phyloP scores from a whole-genome alignment of 352 stramenopile genomes.

The Thraustochytrium sp. region DNA sequence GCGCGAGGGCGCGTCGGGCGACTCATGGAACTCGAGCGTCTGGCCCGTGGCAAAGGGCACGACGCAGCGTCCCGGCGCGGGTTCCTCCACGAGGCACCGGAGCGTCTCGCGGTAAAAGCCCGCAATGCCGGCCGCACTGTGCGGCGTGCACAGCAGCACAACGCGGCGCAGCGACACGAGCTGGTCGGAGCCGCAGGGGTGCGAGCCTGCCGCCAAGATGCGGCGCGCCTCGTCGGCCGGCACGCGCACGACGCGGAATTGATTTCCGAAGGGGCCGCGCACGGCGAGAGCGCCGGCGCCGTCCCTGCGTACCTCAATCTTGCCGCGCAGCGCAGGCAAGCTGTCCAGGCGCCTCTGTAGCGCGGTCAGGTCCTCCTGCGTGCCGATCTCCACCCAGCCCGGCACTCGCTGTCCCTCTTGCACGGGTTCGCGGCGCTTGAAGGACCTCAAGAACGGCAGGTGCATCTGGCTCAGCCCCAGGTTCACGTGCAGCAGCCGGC shows the following conservation, averaged over 20 bases:
- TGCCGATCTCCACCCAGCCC: not conserved
- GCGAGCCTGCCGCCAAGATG: not conserved
- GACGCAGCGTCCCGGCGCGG: not conserved
- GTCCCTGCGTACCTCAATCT: not conserved
- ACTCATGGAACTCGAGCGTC: not conserved
- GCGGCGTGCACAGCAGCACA: not conserved
- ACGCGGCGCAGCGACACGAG: not conserved
- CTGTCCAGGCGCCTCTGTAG: not conserved
- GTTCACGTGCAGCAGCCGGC: conserved; percentile 9
- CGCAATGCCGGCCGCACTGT: not conserved
- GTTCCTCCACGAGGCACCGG: not conserved
- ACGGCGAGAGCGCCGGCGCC: not conserved
- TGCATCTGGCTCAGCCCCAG: conserved; percentile 1
- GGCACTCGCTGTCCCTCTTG: not conserved
- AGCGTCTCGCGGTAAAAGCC: not conserved
- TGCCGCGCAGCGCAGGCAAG: not conserved
- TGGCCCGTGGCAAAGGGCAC: not conserved
- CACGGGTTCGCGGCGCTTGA: not conserved
- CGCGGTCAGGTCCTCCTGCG: not conserved
- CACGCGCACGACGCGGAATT: not conserved
- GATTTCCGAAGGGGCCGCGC: not conserved
- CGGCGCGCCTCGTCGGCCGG: not conserved
- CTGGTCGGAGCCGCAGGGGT: not conserved
- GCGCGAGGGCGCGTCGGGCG: not conserved
- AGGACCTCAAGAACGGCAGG: not conserved